Evolutionary conservation across 495 filamentous ascomycete species (phyloP).

Genomic region (Aspergillus mulundensis): DNA sequence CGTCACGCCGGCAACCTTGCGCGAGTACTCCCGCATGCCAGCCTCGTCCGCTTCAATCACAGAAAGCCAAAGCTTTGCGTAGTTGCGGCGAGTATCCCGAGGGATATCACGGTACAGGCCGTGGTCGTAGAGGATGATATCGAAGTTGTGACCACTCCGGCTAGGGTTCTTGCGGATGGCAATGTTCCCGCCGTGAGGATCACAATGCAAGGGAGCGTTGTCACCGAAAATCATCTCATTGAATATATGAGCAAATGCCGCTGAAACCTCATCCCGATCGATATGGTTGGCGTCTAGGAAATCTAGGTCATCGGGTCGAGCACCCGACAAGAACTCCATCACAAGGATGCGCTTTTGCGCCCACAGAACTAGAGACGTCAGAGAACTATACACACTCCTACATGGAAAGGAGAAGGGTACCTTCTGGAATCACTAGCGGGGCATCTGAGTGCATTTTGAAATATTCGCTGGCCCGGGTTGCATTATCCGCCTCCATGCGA

Average conservation of each 20-base stretch:
- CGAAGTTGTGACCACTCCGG: slow-evolving; percentile 72
- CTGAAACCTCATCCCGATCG: slow-evolving; percentile 93
- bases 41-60: slow-evolving; percentile 83
- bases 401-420: slow-evolving; percentile 22
- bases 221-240: slow-evolving; percentile 99
- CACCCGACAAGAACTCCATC: slow-evolving; percentile 89
- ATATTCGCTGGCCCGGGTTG: slow-evolving; percentile 70
- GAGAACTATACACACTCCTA: slow-evolving; percentile 5
- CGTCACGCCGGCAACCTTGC: slow-evolving; percentile 81
- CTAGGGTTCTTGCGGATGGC: slow-evolving; percentile 73
- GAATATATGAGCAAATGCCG: slow-evolving; percentile 86
- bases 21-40: slow-evolving; percentile 81
- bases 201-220: slow-evolving; percentile 87
- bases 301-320: slow-evolving; percentile 82
- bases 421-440: slow-evolving; percentile 81
- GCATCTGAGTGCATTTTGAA: slow-evolving; percentile 65
- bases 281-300: slow-evolving; percentile 84
- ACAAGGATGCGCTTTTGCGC: slow-evolving; percentile 84
- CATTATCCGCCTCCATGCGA: slow-evolving; percentile 78
- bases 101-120: slow-evolving; percentile 95
- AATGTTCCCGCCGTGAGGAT: slow-evolving; percentile 96
- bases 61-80: slow-evolving; percentile 97
- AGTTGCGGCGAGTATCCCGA: slow-evolving; percentile 68
- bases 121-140: slow-evolving; percentile 97
- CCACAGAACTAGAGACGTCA: slow-evolving; percentile 72